Percentiles rank a stretch among this genome's conserved stretches.
phyloP scores from a whole-genome alignment of 2,329 filamentous ascomycete species.

The Arachnopeziza araneosa region DNA sequence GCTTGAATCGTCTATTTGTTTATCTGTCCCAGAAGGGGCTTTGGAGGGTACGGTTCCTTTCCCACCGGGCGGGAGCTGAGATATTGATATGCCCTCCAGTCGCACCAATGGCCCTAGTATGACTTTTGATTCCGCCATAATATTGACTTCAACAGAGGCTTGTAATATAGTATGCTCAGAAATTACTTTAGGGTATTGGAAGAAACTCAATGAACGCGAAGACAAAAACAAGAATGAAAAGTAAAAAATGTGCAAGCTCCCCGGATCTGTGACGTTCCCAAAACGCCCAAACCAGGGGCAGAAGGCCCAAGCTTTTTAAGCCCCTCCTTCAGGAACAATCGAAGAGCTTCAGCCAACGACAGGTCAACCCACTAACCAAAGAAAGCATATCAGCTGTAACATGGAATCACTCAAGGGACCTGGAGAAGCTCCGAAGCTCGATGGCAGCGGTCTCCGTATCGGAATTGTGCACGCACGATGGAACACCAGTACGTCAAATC shows the following conservation, averaged over 20 bases:
- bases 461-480: constrained; percentile 95
- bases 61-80: constrained; percentile 40
- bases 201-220: background rate
- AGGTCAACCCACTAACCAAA: background rate
- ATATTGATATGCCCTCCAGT: constrained; percentile 45
- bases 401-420: constrained; percentile 49
- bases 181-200: background rate
- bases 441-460: constrained; percentile 73
- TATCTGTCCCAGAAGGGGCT: constrained; percentile 6
- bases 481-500: constrained; percentile 54
- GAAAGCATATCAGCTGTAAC: background rate
- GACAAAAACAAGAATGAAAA: background rate
- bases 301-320: background rate
- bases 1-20: constrained; percentile 9
- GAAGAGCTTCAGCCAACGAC: background rate
- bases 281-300: background rate
- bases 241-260: background rate
- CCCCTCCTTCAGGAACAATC: background rate
- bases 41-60: constrained; percentile 19
- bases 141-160: background rate
- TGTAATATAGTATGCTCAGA: background rate
- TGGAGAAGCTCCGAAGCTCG: constrained; percentile 53
- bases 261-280: background rate
- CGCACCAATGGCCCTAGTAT: constrained; percentile 45
- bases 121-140: background rate